Percentiles rank a stretch among this genome's conserved stretches.
These are phyloP conservation scores for Gossypium anomalum DNA, from an alignment of 345 rosid species.

Conservation along the genomic window DNA sequence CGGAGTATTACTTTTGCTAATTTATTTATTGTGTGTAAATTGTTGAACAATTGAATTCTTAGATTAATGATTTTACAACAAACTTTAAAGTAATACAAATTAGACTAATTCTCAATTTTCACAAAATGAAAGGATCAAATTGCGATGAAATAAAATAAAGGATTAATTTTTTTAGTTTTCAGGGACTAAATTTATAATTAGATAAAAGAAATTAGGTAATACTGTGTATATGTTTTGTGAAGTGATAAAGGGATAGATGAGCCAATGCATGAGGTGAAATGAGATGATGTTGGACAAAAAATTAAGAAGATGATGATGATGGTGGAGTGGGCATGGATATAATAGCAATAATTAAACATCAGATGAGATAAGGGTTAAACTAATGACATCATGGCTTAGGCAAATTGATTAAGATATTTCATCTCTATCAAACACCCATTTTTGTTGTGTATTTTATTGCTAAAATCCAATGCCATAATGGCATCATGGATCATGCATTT, in stretches of 20 bases:
- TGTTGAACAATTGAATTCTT: too few species aligned
- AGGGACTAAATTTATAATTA: too few species aligned
- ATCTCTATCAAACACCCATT: not conserved
- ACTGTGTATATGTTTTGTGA: not conserved
- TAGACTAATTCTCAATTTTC: too few species aligned
- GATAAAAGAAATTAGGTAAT: constrained; percentile 13
- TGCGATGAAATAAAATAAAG: too few species aligned
- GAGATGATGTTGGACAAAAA: not conserved
- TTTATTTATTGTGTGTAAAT: too few species aligned
- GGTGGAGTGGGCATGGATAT: constrained; percentile 4
- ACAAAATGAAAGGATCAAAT: too few species aligned
- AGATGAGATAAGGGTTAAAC: constrained; percentile 11
- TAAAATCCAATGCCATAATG: not conserved
- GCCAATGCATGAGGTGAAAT: constrained; percentile 10
- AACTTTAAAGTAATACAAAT: too few species aligned
- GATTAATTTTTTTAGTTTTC: too few species aligned
- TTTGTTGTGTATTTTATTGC: constrained; percentile 5
- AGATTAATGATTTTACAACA: too few species aligned
- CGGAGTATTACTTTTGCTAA: too few species aligned
- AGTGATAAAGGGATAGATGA: not conserved
- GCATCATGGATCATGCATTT: constrained; percentile 2
- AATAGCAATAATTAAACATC: not conserved
- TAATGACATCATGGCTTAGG: constrained; percentile 33
- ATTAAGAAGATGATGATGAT: not conserved
- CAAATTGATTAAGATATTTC: constrained; percentile 16